These are phyloP conservation scores for Tilletia setariae DNA, from an alignment of 1,284 basidiomycete species.

Conservation along the genomic window DNA sequence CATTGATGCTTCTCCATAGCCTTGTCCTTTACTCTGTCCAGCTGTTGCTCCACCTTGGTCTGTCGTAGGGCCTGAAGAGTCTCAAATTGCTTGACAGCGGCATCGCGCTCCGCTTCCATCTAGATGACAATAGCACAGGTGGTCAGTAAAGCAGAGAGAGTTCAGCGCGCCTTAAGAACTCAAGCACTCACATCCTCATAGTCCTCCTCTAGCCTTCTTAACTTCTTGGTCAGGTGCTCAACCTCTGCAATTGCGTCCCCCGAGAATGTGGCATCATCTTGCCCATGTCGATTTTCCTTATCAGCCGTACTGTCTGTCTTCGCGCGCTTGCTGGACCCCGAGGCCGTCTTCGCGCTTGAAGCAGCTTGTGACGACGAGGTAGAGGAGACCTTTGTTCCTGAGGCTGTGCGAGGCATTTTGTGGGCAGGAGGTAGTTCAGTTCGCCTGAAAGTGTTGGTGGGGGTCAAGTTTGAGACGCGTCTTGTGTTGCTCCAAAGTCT, in stretches of 20 bases:
- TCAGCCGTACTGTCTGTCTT: not conserved
- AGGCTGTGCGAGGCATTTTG: too few species aligned
- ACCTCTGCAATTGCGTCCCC: conserved; percentile 1
- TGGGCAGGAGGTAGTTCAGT: too few species aligned
- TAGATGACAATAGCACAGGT: not conserved
- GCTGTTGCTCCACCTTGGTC: conserved; percentile 36
- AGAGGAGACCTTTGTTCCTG: not conserved
- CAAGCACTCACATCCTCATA: not conserved
- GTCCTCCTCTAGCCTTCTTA: not conserved
- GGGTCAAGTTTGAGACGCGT: not conserved
- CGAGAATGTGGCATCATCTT: not conserved
- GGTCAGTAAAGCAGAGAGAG: not conserved
- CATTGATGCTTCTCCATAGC: conserved; percentile 35
- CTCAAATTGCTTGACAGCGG: conserved; percentile 48
- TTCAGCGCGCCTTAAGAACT: not conserved
- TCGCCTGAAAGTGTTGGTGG: too few species aligned
- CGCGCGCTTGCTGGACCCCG: not conserved
- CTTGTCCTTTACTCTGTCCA: conserved; percentile 41
- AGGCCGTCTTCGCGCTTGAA: not conserved
- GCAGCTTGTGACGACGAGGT: not conserved
- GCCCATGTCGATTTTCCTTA: conserved; percentile 1
- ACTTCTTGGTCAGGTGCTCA: not conserved
- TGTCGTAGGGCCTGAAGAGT: conserved; percentile 40
- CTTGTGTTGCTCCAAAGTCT: not conserved
- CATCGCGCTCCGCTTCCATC: conserved; percentile 37